These are phyloP conservation scores for Yarrowia sp. DNA, from an alignment of 805 yeast genomes.

Conservation along the genomic window DNA sequence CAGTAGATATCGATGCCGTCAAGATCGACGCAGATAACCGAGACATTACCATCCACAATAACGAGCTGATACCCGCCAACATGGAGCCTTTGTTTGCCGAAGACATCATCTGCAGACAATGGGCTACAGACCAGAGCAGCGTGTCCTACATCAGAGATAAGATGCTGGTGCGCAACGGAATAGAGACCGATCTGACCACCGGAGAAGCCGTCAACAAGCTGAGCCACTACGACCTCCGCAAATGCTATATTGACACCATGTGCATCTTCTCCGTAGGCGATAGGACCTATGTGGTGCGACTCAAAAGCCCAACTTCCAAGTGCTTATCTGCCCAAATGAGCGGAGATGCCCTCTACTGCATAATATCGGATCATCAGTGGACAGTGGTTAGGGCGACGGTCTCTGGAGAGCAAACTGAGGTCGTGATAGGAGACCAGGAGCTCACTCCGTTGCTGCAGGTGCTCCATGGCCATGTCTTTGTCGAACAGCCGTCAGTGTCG, in stretches of 20 bases:
- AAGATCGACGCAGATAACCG: background rate
- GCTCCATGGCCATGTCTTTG: slow-evolving; percentile 6
- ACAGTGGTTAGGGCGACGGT: background rate
- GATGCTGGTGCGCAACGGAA: background rate
- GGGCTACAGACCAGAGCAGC: background rate
- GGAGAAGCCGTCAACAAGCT: background rate
- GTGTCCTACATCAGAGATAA: slow-evolving; percentile 1
- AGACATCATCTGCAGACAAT: background rate
- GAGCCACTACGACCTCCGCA: background rate
- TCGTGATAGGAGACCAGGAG: slow-evolving; percentile 1
- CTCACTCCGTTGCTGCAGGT: slow-evolving; percentile 5
- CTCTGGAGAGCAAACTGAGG: background rate
- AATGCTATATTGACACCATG: background rate
- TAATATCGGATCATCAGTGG: background rate
- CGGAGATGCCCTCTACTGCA: slow-evolving; percentile 9
- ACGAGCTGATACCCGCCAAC: background rate
- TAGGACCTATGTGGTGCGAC: background rate
- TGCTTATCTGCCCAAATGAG: slow-evolving; percentile 6
- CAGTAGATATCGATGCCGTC: background rate
- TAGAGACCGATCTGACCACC: background rate
- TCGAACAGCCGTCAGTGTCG: slow-evolving; percentile 1
- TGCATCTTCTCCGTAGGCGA: background rate
- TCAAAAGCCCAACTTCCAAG: background rate
- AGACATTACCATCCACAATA: background rate
- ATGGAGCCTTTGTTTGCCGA: background rate